Evolutionary conservation across 1,284 basidiomycete species (phyloP), one percentile per base, ranked within the genome.

Genomic region (Polyporus tsugae): DNA sequence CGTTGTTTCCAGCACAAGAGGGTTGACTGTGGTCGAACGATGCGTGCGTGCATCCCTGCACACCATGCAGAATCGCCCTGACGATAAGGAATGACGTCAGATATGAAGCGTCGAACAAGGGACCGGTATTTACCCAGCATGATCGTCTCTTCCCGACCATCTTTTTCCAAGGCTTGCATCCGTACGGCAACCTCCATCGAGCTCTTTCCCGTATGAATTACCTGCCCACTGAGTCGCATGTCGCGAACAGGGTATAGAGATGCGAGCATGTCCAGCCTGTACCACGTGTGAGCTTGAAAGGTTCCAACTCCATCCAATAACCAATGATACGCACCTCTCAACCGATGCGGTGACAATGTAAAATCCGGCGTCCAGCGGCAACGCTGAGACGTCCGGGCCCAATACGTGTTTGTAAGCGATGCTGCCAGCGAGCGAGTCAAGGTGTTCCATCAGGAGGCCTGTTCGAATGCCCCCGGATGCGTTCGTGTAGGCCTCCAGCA

Each of bases 271-370:
- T 92, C 91, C 36, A 92, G 79, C 65, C 90, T 92, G 60, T 33
- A 11, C 4, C 13, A 36, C 2, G 10, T 35, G 17, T 53, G 38
- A 49, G 63, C 2, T 13, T 1, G 6, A 17, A 9, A 15, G 4
- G 5, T n/a, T 13, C 6, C 10, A 35, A 17, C 10, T 49, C 1
- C 4, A 6, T 17, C 25, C 39, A 19, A 17, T 44, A 25, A 71
- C 52, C 4, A 19, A 17, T 41, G 9, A 10, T 1, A 78, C 83
- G 60, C 73, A 90, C 89, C 93, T 83, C 75, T 95, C 93, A 1
- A 94, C 93, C 6, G 90, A 88, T 42, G 94, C 94, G 1, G 94
- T 95, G 9, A 94, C 94, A 69, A 95, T 86, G 73, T 95, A 95
- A 72, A 94, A 90, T 0, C 91, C 92, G 19, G 86, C 85, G 68